Evolutionary conservation across 2,329 filamentous ascomycete species (phyloP).

Genomic region (Aspergillus sp.): DNA sequence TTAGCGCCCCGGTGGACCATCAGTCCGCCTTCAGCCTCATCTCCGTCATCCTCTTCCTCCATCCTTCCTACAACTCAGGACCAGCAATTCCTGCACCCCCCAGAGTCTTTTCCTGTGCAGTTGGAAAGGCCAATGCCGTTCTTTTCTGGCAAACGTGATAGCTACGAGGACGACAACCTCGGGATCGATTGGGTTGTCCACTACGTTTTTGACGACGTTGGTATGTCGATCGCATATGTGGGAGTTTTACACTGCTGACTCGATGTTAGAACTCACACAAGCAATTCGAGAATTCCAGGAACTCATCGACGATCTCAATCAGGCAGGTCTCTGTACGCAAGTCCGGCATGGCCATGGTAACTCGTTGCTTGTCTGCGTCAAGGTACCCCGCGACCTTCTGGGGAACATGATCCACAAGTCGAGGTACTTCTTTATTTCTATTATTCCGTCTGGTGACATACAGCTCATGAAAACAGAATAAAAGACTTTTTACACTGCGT

Average conservation of each 20-base stretch:
- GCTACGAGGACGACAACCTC: constrained; percentile 46
- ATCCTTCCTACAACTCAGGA: neutral
- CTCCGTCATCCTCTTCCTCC: neutral
- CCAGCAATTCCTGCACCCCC: neutral
- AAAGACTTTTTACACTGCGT: constrained; percentile 93
- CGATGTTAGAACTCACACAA: constrained; percentile 54
- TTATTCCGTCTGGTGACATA: no score
- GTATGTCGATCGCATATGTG: constrained; percentile 37
- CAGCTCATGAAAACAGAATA: constrained; percentile 49
- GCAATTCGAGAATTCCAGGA: constrained; percentile 70
- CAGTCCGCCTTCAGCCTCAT: neutral
- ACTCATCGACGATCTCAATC: constrained; percentile 66
- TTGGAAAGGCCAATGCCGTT: constrained; percentile 18
- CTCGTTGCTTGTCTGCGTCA: constrained; percentile 76
- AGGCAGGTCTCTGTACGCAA: constrained; percentile 78
- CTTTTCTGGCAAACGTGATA: constrained; percentile 13
- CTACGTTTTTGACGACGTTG: constrained; percentile 63
- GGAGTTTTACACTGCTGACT: neutral
- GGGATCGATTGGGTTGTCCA: constrained; percentile 84
- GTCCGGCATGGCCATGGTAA: constrained; percentile 71
- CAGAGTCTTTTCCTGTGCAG: neutral
- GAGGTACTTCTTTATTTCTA: constrained; percentile 41
- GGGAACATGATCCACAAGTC: constrained; percentile 76
- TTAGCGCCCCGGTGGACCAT: no score
- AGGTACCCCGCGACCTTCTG: constrained; percentile 69